These are phyloP conservation scores for Solanum infundibuliforme DNA, from an alignment of 257 asterid species.

Conservation along the genomic window DNA sequence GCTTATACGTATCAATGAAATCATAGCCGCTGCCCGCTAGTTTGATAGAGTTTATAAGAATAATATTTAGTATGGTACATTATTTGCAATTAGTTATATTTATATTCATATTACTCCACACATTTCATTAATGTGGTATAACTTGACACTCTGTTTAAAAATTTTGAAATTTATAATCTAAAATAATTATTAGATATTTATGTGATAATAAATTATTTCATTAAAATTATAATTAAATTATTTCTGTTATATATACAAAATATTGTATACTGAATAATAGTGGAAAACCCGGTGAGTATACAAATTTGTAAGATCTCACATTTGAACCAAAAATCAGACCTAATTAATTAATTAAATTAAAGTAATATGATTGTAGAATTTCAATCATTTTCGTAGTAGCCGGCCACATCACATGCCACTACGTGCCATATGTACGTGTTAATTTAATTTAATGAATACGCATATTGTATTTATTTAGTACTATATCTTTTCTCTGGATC, in stretches of 20 bases:
- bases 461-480: not conserved
- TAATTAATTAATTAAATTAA: not conserved
- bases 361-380: not conserved
- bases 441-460: not conserved
- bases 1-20: not conserved
- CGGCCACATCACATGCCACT: not conserved
- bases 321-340: not conserved
- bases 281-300: not conserved
- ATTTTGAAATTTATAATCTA: no score
- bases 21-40: fast-evolving
- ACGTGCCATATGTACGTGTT: not conserved
- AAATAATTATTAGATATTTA: no score
- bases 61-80: no score
- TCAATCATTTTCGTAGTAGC: not conserved
- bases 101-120: not conserved
- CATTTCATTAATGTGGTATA: no score
- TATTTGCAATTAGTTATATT: no score
- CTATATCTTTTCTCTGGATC: not conserved
- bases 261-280: not conserved
- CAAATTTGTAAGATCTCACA: not conserved
- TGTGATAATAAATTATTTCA: no score
- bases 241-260: not conserved
- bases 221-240: no score
- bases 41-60: no score
- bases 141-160: no score